A percentile compares a stretch with the other conserved stretches of the same genome.
Conservation (phyloP, 1,284 basidiomycete species). For the Heterobasidion annosum region DNA sequence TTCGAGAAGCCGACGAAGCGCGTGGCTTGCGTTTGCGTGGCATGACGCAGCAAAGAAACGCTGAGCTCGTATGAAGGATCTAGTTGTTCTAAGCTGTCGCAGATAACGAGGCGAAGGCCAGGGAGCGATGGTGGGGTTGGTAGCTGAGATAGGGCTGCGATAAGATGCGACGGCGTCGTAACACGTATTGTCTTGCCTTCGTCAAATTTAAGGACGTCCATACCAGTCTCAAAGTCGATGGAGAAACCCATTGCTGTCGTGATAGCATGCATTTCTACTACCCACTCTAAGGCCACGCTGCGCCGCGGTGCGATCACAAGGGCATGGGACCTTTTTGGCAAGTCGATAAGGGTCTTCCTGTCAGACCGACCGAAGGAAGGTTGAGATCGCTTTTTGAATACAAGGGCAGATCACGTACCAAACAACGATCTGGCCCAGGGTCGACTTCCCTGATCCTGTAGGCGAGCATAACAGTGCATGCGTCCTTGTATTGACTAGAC, state of each 20-base stretch:
- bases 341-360: conserved; percentile 41
- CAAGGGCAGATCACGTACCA: conserved; percentile 43
- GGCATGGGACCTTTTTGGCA: conserved; percentile 33
- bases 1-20: conserved; percentile 76
- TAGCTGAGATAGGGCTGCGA: conserved; percentile 28
- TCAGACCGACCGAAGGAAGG: background rate
- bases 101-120: conserved; percentile 61
- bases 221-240: conserved; percentile 30
- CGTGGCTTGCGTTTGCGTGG: conserved; percentile 48
- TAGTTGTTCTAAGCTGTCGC: conserved; percentile 84
- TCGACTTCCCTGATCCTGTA: conserved; percentile 75
- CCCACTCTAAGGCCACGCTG: conserved; percentile 36
- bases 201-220: conserved; percentile 23
- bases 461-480: conserved; percentile 83
- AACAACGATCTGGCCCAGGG: conserved; percentile 59
- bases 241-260: conserved; percentile 30
- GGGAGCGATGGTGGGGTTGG: conserved; percentile 21
- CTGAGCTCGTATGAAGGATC: conserved; percentile 80
- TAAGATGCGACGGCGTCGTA: conserved; percentile 41
- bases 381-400: background rate
- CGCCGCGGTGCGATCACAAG: conserved; percentile 49
- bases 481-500: conserved; percentile 58
- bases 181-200: conserved; percentile 40
- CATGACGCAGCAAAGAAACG: conserved; percentile 60
- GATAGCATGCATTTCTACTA: conserved; percentile 37